Base-by-base conservation (phyloP, 345 rosid genomes). In the Hevea brasiliensis region DNA sequence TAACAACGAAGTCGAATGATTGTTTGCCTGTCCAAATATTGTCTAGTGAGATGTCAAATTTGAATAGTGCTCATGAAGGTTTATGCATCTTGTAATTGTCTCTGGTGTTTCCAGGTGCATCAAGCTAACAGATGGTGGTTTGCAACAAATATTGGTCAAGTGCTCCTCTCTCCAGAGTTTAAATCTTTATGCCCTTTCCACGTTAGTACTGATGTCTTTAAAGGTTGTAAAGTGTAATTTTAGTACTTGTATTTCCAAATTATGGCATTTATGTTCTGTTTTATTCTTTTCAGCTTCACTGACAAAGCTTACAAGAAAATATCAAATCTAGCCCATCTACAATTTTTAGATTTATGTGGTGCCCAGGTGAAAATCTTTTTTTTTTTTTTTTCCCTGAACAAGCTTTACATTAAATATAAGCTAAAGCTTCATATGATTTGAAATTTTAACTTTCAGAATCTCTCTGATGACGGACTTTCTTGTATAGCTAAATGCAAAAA, bases 181-280 rank as follows among this genome's bases (percentile, higher is more conserved):
- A 82, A 92, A 94, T 77, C 91, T 94, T 68, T 94, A 94, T 71
- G 98, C 98, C 68, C 93, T 94, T 65, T 90, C 98, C 56, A 74
- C 89, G 98, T 90, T 71, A 57, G 63, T 58, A 45, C 41, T 35
- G 65, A 57, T 67, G n/a, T 68, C 60, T 7, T 35, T 27, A 3
- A 27, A 11, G 63, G 24, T 26, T 54, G 56, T 74, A 62, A 64
- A 37, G 26, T 71, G 69, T 70, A 35, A 29, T 65, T n/a, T 48
- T 48, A 12, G 76, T 41, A 12, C 63, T 48, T 35, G 56, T 10
- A 55, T 61, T 51, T 71, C 37, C 29, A 50, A 70, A 55, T 68
- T 32, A 26, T 70, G 56, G 26, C 37, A 74, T 67, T 74, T 44
- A 63, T 57, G 20, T 20, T 44, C 53, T 45, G 10, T 75, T 72